phyloP scores from a whole-genome alignment of 2,329 filamentous ascomycete genomes.

The Rhynchosporium agropyri region DNA sequence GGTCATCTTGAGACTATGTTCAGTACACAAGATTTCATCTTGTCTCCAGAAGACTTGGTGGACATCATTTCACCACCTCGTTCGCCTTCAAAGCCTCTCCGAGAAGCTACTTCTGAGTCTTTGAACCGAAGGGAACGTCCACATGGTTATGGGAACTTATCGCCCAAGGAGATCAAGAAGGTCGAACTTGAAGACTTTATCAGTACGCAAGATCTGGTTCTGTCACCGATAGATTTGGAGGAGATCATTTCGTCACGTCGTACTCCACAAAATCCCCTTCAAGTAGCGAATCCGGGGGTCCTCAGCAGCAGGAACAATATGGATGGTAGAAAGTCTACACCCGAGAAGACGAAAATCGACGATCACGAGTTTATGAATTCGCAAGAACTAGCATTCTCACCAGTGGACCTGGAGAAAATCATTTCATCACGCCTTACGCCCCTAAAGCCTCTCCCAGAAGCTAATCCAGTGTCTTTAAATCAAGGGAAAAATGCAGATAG shows the following conservation, averaged over 20 bases:
- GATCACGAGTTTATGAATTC: too few relatives aligned
- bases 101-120: background rate
- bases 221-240: constrained; percentile 51
- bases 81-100: constrained; percentile 1
- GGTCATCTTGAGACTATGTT: constrained; percentile 29
- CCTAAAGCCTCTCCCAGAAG: too few relatives aligned
- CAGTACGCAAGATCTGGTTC: constrained; percentile 49
- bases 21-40: constrained; percentile 49
- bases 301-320: too few relatives aligned
- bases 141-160: too few relatives aligned
- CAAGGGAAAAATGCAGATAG: too few relatives aligned
- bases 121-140: background rate
- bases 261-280: constrained; percentile 10
- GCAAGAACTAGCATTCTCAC: too few relatives aligned
- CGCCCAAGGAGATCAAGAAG: background rate
- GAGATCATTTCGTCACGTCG: constrained; percentile 44
- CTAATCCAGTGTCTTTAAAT: too few relatives aligned
- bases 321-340: background rate
- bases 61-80: constrained; percentile 45
- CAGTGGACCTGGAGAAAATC: too few relatives aligned
- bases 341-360: constrained; percentile 3
- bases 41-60: constrained; percentile 52
- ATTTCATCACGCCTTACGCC: too few relatives aligned
- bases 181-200: constrained; percentile 16
- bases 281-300: background rate